Base-by-base conservation (phyloP, 257 asterid genomes). In the Jacaranda mimosifolia region DNA sequence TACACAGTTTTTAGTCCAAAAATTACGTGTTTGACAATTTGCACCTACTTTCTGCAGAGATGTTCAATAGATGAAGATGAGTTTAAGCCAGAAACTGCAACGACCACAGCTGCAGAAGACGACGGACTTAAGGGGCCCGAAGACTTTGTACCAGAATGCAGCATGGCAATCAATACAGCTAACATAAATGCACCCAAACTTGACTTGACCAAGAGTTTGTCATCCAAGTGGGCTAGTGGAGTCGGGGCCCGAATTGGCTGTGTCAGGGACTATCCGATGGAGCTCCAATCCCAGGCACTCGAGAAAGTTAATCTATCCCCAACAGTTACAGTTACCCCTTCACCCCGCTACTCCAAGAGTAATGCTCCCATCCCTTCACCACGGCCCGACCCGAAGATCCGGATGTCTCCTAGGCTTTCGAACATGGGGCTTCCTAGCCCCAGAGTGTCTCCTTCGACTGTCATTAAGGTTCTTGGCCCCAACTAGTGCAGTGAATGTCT, bases 231-330 rank as follows among this genome's bases (percentile, higher is more conserved):
- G 94, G 45, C 80, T 40, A 89, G 86, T 42, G 93, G 93, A 0
- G 88, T 87, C 0, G 95, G 95, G 11, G 86, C 97, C 8, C 80
- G 96, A 6, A 92, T 92, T 19, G 96, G 97, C 0, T 92, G 94
- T 78, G 92, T 92, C 14, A 81, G 94, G 62, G 92, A 91, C 63
- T 91, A 89, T n/a, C 94, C 94, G 0, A 19, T 81, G 63, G 92
- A 89, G 52, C 93, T 92, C 68, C 97, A 90, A 40, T 81, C 74
- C 18, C 86, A 76, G 77, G 96, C 92, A 19, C 86, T 92, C 11
- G 92, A 92, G 74, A 83, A 75, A 80, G 92, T 92, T 1, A 80
- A 76, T 65, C 77, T 92, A 10, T 90, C 97, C 3, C 96, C 46
- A 3, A 42, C 46, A 9, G 9, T 94, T 0, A 74, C 85, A 9